Percentiles rank a stretch among this genome's conserved stretches.
phyloP scores from a whole-genome alignment of 148 eudicot species.

The Arbutus unedo region DNA sequence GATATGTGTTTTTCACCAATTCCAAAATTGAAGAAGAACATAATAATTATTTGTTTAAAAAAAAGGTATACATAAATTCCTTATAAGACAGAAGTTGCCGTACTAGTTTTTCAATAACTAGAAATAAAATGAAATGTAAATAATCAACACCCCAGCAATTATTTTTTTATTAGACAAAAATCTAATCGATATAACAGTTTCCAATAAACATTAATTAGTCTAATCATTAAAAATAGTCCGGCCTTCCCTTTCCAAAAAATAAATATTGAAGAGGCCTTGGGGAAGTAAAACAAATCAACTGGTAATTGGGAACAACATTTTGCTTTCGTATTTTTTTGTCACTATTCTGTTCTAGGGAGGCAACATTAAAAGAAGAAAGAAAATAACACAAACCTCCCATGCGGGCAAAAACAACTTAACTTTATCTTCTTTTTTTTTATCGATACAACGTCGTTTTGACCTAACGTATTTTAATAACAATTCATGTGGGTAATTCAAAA shows the following conservation, averaged over 20 bases:
- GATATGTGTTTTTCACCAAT: neutral
- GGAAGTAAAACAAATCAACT: slow-evolving; percentile 11
- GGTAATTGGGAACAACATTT: slow-evolving; percentile 4
- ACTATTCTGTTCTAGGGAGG: slow-evolving; percentile 16
- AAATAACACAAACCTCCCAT: neutral
- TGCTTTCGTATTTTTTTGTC: slow-evolving; percentile 10
- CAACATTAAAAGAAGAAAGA: neutral
- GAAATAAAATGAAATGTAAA: neutral
- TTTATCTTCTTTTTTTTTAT: too few relatives aligned
- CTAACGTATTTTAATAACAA: too few relatives aligned
- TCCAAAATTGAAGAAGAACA: neutral
- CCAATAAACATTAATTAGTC: neutral
- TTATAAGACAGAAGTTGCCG: neutral
- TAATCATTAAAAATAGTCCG: slow-evolving; percentile 3
- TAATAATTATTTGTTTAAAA: too few relatives aligned
- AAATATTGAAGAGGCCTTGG: slow-evolving; percentile 3
- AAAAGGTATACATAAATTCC: neutral
- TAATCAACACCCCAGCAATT: neutral
- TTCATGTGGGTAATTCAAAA: too few relatives aligned
- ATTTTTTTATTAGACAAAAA: neutral
- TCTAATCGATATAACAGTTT: neutral
- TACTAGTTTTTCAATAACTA: neutral
- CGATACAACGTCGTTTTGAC: too few relatives aligned
- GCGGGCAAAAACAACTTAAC: too few relatives aligned
- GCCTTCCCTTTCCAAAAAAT: slow-evolving; percentile 12